These are phyloP conservation scores for Rosa multiflora DNA, from an alignment of 306 rosid genomes.

Conservation along the genomic window DNA sequence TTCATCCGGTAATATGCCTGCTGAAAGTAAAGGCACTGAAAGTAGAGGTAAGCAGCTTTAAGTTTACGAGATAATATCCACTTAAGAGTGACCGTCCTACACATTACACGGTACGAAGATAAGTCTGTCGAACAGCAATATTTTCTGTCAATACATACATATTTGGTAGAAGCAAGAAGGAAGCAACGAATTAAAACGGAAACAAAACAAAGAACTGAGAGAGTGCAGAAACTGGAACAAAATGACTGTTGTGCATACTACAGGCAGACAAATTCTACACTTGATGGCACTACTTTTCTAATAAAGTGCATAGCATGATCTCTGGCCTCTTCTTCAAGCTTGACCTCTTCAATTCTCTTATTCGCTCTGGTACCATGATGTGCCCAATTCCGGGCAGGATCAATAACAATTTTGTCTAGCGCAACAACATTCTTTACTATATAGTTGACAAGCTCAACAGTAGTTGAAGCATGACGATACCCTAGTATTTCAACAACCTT, in stretches of 20 bases:
- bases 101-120: not conserved
- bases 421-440: not conserved
- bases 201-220: not conserved
- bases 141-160: not conserved
- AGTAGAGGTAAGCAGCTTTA: too few relatives aligned
- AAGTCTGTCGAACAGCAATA: not conserved
- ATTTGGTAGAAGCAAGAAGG: not conserved
- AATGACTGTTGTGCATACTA: not conserved
- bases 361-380: not conserved
- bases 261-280: not conserved
- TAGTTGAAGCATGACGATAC: not conserved
- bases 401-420: not conserved
- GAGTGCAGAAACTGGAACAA: not conserved
- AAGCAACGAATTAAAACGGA: not conserved
- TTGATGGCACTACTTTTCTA: not conserved
- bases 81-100: not conserved
- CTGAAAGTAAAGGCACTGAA: not conserved
- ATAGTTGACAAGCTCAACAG: not conserved
- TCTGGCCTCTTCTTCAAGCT: not conserved
- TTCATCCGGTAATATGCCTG: not conserved
- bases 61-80: not conserved
- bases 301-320: not conserved
- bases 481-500: constrained; percentile 1
- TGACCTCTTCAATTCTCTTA: not conserved
- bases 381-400: not conserved